Evolutionary conservation across 306 rosid genomes (phyloP).

Genomic region (Lathyrus oleraceus): DNA sequence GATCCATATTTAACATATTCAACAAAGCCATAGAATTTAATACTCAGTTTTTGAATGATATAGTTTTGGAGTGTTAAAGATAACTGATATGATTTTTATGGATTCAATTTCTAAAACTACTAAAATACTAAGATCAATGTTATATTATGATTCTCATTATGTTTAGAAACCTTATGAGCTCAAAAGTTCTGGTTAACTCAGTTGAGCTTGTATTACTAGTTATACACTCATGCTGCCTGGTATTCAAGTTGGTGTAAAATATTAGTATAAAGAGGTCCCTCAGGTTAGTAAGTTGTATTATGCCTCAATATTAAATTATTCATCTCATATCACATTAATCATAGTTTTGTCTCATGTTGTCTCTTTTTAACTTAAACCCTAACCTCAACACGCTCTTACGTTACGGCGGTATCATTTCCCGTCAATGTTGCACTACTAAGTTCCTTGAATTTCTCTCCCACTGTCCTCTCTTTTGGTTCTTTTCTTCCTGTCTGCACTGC

Average conservation of each 20-base stretch:
- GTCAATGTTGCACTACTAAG: neutral
- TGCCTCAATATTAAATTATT: neutral
- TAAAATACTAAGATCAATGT: too few species aligned
- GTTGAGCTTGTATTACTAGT: too few species aligned
- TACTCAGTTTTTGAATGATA: neutral
- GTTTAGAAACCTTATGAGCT: too few species aligned
- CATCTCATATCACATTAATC: too few species aligned
- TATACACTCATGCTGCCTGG: too few species aligned
- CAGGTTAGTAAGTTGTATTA: neutral
- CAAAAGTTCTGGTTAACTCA: too few species aligned
- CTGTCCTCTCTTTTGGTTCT: neutral
- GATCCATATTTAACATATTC: neutral
- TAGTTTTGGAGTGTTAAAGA: neutral
- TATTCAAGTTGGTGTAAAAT: too few species aligned
- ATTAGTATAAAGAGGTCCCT: neutral
- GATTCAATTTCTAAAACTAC: neutral
- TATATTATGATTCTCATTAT: too few species aligned
- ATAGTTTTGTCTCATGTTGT: too few species aligned
- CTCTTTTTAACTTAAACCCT: too few species aligned
- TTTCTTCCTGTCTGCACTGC: neutral
- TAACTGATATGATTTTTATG: neutral
- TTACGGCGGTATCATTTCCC: too few species aligned
- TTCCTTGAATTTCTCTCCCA: neutral
- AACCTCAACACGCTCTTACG: too few species aligned
- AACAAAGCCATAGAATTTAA: neutral